phyloP scores from a whole-genome alignment of 805 yeast genomes.

The Nakazawaea ambrosiae region DNA sequence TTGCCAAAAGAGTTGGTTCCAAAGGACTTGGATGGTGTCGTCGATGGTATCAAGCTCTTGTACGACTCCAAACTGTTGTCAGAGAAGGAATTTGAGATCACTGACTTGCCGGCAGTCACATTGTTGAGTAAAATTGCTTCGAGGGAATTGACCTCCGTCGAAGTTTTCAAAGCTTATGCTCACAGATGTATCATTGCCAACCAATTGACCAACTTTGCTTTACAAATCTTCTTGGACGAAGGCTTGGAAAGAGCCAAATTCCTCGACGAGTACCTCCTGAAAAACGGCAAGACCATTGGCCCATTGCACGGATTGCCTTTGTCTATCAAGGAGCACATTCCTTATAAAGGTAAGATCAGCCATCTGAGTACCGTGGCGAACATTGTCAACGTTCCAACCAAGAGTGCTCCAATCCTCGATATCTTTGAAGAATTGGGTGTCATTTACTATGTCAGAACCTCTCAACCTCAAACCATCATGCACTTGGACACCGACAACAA shows the following conservation, averaged over 20 bases:
- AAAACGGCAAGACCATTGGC: constrained; percentile 49
- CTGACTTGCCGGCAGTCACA: constrained; percentile 34
- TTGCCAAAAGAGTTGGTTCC: constrained; percentile 27
- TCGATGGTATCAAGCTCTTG: constrained; percentile 30
- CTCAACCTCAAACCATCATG: constrained; percentile 66
- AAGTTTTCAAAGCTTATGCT: constrained; percentile 55
- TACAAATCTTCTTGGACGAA: constrained; percentile 52
- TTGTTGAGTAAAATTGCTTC: constrained; percentile 36
- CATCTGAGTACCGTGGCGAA: constrained; percentile 53
- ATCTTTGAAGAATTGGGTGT: constrained; percentile 48
- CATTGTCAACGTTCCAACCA: constrained; percentile 38
- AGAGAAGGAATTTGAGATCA: constrained; percentile 33
- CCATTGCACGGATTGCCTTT: constrained; percentile 68
- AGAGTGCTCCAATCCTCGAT: constrained; percentile 41
- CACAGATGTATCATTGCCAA: constrained; percentile 61
- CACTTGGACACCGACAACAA: constrained; percentile 58
- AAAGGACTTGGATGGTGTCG: constrained; percentile 25
- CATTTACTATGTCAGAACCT: constrained; percentile 56
- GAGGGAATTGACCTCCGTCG: constrained; percentile 40
- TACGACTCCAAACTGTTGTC: constrained; percentile 24
- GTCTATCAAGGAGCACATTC: constrained; percentile 61
- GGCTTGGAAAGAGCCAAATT: constrained; percentile 52
- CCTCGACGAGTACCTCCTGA: constrained; percentile 43
- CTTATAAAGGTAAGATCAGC: constrained; percentile 45
- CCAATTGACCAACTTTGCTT: constrained; percentile 47